Conservation (phyloP, 2,329 filamentous ascomycete species). For the Penicillium digitatum region DNA sequence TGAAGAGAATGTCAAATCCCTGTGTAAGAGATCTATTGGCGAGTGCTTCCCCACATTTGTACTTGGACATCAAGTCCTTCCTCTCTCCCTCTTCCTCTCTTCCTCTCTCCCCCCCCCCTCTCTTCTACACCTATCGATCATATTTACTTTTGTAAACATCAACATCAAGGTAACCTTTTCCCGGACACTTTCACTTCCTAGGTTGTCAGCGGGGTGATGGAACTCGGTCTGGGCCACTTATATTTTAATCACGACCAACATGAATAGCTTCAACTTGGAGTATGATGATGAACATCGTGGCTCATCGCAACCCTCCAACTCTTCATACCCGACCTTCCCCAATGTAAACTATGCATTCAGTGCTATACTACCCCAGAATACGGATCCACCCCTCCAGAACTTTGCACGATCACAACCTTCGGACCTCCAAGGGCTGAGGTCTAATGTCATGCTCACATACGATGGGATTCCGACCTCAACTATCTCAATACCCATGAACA, state of each 20-base stretch:
- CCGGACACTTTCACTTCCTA: no score
- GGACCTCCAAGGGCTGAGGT: constrained; percentile 20
- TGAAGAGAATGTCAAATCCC: neutral
- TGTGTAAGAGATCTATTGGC: neutral
- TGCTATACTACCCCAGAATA: constrained; percentile 18
- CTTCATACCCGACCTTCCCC: constrained; percentile 17
- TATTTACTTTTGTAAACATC: neutral
- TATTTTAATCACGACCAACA: constrained; percentile 7
- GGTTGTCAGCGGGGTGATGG: neutral
- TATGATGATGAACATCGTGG: constrained; percentile 16
- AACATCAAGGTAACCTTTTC: neutral
- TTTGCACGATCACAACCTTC: constrained; percentile 12
- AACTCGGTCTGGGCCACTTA: neutral
- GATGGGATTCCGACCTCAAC: constrained; percentile 18
- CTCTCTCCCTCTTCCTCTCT: neutral
- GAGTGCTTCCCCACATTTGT: neutral
- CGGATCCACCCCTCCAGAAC: constrained; percentile 15
- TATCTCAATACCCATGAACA: constrained; percentile 20
- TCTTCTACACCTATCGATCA: neutral
- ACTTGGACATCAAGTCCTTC: neutral
- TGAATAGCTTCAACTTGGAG: constrained; percentile 15
- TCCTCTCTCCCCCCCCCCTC: neutral
- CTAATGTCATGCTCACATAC: constrained; percentile 28
- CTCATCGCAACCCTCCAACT: constrained; percentile 9
- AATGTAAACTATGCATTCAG: constrained; percentile 15